Evolutionary conservation across 2,329 filamentous ascomycete species (phyloP).

Genomic region (Diplodia mutila): DNA sequence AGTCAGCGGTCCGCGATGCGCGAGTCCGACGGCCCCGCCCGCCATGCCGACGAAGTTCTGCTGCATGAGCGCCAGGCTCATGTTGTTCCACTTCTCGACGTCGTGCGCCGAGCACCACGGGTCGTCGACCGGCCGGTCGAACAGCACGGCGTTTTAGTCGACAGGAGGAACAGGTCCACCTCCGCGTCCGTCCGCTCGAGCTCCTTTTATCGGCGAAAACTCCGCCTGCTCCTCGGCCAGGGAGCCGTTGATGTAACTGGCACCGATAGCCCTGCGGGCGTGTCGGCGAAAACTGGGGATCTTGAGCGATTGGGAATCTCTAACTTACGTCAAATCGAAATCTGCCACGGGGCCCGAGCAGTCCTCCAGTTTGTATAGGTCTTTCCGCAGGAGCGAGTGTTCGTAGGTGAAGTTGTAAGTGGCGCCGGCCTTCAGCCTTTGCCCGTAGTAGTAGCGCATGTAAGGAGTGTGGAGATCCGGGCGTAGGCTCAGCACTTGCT

Average conservation of each 20-base stretch:
- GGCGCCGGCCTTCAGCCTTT: neutral
- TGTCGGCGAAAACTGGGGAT: neutral
- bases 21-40: too few species aligned
- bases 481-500: neutral
- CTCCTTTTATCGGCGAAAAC: slow-evolving; percentile 29
- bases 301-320: too few species aligned
- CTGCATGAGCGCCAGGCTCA: too few species aligned
- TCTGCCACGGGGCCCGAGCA: neutral
- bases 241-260: neutral
- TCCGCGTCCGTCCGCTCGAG: slow-evolving; percentile 39
- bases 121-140: slow-evolving; percentile 34
- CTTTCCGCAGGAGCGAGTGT: neutral
- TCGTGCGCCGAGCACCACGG: slow-evolving; percentile 37
- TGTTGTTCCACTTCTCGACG: too few species aligned
- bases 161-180: slow-evolving; percentile 37
- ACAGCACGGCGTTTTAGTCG: slow-evolving; percentile 34
- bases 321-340: neutral
- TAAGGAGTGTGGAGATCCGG: neutral
- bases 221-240: neutral
- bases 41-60: too few species aligned
- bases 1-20: too few species aligned
- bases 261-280: neutral
- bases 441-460: slow-evolving; percentile 25
- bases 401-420: neutral
- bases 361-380: neutral